A percentile compares a stretch with the other conserved stretches of the same genome.
These are phyloP conservation scores for Ruellia speciosa DNA, from an alignment of 305 asterid genomes.

Conservation along the genomic window DNA sequence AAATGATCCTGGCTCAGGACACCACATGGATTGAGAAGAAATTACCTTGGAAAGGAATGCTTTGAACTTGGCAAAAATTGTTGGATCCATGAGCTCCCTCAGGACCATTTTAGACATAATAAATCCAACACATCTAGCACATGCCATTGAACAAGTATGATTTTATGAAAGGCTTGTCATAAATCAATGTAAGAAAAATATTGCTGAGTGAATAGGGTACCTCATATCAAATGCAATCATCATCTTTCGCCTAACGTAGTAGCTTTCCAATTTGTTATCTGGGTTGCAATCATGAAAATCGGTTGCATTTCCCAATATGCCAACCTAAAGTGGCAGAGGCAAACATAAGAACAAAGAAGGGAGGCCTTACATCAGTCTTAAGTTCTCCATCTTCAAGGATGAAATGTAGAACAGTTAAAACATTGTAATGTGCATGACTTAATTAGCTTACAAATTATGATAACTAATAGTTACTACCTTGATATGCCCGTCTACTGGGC, in stretches of 20 bases:
- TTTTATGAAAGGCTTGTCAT: conserved; percentile 19
- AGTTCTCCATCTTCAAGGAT: neutral
- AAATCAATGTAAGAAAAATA: conserved; percentile 16
- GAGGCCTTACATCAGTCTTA: neutral
- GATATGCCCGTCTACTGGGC: conserved; percentile 84
- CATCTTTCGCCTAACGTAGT: conserved; percentile 61
- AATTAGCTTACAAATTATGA: conserved; percentile 18
- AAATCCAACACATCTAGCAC: conserved; percentile 76
- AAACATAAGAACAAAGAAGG: conserved; percentile 17
- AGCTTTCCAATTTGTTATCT: conserved; percentile 37
- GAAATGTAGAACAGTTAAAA: neutral
- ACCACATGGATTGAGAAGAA: conserved; percentile 9
- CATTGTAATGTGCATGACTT: neutral
- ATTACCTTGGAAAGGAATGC: conserved; percentile 80
- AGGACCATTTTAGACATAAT: conserved; percentile 91
- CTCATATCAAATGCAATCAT: conserved; percentile 98
- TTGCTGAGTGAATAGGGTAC: conserved; percentile 23
- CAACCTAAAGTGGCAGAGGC: conserved; percentile 48
- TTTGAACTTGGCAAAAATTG: conserved; percentile 69
- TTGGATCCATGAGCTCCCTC: conserved; percentile 90
- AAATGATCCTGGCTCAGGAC: neutral
- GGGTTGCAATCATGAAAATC: conserved; percentile 53
- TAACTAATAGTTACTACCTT: conserved; percentile 38
- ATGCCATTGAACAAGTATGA: conserved; percentile 24
- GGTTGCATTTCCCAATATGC: conserved; percentile 88